Percentiles rank a stretch among this genome's conserved stretches.
Conservation (phyloP, 1,284 basidiomycete genomes). For the Cystodermella granulosa region DNA sequence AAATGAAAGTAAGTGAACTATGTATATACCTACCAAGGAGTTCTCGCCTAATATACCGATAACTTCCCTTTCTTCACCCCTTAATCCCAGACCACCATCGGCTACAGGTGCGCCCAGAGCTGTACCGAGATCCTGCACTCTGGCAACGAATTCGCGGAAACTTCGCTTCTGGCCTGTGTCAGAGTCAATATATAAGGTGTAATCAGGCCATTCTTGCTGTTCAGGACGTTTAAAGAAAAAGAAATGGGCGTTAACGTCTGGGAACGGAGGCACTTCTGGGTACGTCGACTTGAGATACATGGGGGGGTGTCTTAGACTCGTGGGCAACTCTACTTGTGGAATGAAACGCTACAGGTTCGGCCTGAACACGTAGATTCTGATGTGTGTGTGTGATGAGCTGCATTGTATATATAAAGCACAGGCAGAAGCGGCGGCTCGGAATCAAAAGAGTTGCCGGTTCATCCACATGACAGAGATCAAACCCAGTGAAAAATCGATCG, state of each 20-base stretch:
- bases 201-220: slow-evolving; percentile 51
- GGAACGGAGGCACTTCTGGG: slow-evolving; percentile 36
- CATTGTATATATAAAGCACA: too few relatives aligned
- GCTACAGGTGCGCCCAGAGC: slow-evolving; percentile 45
- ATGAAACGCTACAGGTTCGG: not conserved
- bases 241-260: slow-evolving; percentile 55
- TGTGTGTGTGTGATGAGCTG: not conserved
- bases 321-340: not conserved
- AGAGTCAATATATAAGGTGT: slow-evolving; percentile 54
- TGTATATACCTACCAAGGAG: slow-evolving; percentile 45
- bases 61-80: slow-evolving; percentile 46
- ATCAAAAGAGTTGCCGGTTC: too few relatives aligned
- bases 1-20: not conserved
- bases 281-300: slow-evolving; percentile 45
- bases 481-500: too few relatives aligned
- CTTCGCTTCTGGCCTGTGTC: slow-evolving; percentile 46
- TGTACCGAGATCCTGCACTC: slow-evolving; percentile 53
- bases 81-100: slow-evolving; percentile 56
- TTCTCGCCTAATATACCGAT: slow-evolving; percentile 68
- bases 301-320: not conserved
- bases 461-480: too few relatives aligned
- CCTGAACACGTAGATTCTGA: not conserved
- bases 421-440: too few relatives aligned
- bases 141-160: slow-evolving; percentile 47
- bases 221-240: slow-evolving; percentile 53